These are phyloP conservation scores for Lactarius evosmus DNA, from an alignment of 768 basidiomycete genomes.

Conservation along the genomic window DNA sequence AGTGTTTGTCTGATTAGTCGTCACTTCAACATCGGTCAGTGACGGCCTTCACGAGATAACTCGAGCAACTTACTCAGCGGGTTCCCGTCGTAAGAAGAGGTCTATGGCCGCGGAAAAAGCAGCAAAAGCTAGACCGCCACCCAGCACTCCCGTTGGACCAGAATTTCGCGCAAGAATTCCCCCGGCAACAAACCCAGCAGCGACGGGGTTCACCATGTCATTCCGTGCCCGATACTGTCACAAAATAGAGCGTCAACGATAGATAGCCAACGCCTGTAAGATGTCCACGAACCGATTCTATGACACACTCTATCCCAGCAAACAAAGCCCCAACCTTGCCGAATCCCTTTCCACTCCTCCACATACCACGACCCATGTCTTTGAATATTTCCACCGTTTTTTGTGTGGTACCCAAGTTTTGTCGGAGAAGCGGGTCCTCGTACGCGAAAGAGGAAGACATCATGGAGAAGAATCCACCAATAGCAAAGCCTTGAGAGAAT, in stretches of 20 bases:
- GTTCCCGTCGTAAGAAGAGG: constrained; percentile 72
- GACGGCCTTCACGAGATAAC: not conserved
- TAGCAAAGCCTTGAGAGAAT: constrained; percentile 64
- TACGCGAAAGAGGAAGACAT: constrained; percentile 96
- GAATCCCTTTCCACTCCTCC: constrained; percentile 84
- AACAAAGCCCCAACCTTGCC: constrained; percentile 92
- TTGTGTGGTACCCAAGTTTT: constrained; percentile 60
- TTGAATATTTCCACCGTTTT: constrained; percentile 84
- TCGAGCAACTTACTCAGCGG: constrained; percentile 60
- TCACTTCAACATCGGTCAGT: constrained; percentile 20
- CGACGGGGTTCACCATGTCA: constrained; percentile 88
- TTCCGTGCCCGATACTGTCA: constrained; percentile 91
- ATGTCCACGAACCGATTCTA: constrained; percentile 74
- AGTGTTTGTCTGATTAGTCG: constrained; percentile 6
- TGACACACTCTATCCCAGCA: constrained; percentile 92
- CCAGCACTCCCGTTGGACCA: constrained; percentile 81
- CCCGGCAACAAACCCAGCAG: constrained; percentile 85
- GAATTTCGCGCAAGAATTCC: constrained; percentile 84
- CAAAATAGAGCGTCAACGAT: not conserved
- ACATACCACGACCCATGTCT: constrained; percentile 95
- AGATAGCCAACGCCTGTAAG: not conserved
- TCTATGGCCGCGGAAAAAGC: constrained; percentile 93
- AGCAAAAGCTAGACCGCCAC: constrained; percentile 88
- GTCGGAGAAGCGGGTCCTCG: constrained; percentile 84
- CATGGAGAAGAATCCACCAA: constrained; percentile 93